Evolutionary conservation across 345 rosid species (phyloP), one percentile per base, ranked within the genome.

Genomic region (Lepidium africanum): DNA sequence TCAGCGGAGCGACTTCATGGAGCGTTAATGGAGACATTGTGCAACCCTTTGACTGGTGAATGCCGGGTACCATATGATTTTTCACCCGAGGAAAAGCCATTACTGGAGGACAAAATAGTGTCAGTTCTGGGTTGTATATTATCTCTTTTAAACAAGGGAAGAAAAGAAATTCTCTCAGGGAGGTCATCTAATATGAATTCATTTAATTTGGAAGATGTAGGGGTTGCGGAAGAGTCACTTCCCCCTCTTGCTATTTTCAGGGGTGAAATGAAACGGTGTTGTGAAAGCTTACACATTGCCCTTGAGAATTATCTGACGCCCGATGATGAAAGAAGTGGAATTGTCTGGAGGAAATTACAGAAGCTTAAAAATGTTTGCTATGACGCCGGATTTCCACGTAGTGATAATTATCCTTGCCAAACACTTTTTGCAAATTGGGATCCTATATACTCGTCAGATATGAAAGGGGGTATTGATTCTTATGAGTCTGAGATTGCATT

Each of bases 31-130:
- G 92, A 90, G 58, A 81, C 97, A 1, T 66, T 93, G 32, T 93
- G 99, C 84, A 93, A 90, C 83, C 99, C 99, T 5, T 59, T 87
- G 79, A 93, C 97, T 0, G 99, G 99, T 45, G 96, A 88, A 80
- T 93, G 99, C 60, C 82, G 66, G 0, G 87, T 88, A 57, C 85
- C 92, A 0, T 88, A 90, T 46, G 96, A 88, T 63, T 90, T 82
- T 59, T 74, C 90, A 1, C 79, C 87, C 0, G 96, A 87, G 73
- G 97, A 93, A 67, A 93, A 77, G 59, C 97, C 99, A 6, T 13
- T 93, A 5, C 65, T 90, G 75, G 99, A 93, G 78, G 97, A 93
- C 66, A 90, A 90, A 67, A 87, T 93, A 38, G 97, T 93, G 5
- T 88, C 97, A 2, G 92, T 87, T 63, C 94, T 93, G 53, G 99